Evolutionary conservation across 495 filamentous ascomycete genomes (phyloP), one percentile per base, ranked within the genome.

Genomic region (Talaromyces thailandensis): DNA sequence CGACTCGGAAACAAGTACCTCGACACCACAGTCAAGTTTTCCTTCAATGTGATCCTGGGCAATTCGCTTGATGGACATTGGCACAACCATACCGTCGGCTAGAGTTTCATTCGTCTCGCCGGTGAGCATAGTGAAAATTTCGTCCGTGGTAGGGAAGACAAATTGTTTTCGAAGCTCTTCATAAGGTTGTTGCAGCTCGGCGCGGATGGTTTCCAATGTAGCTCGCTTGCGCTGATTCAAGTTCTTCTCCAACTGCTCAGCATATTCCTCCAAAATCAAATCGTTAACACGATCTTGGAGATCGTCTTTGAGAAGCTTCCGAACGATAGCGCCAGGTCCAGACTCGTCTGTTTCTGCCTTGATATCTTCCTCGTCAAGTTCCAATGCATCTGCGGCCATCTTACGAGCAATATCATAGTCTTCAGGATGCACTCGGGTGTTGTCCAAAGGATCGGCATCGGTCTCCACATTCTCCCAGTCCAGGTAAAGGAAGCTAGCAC

Each of bases 351-450:
- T 87, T 74, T 98, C 93, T 0, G 89, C 92, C 73, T 96, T 93
- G 72, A 98, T 89, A 70, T 98, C 94, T 74, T 98, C 94, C 72
- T 98, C 94, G 67, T 98, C 95, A 65, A 97, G 75, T 70, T 96
- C 93, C 51, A 98, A 77, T 48, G 94, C 95, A 80, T 98, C 94
- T 14, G 95, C 94, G 24, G 94, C 95, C 87, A 98, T 97, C 73
- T 98, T 98, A 58, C 93, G 87, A 21, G 91, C 94, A 50, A 98
- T 82, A 58, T 98, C 94, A 71, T 98, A 98, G 70, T 98, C 94
- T 80, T 98, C 94, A 6, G 94, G 94, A 69, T 98, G 94, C 16
- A 98, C 90, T 72, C 94, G 85, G 28, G 94, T 98, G 70, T 95
- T 96, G 72, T 98, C 94, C 6, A 98, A 81, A 29, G 94, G 95